Percentiles rank a stretch among this genome's conserved stretches.
phyloP scores from a whole-genome alignment of 2,329 filamentous ascomycete genomes.

The Colletotrichum chrysophilum region DNA sequence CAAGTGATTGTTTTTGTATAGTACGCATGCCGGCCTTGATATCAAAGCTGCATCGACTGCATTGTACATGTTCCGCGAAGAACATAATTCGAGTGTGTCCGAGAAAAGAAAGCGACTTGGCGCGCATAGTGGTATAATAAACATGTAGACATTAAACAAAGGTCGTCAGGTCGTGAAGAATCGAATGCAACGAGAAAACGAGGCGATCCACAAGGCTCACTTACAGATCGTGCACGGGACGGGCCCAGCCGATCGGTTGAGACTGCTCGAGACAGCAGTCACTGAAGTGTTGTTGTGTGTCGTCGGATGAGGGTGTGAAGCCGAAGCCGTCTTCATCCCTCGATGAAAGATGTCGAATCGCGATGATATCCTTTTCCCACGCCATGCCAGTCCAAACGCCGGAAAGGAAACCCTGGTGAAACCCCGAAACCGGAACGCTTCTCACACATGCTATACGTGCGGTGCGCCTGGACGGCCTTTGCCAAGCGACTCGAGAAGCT shows the following conservation, averaged over 20 bases:
- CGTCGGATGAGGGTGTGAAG: background rate
- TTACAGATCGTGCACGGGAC: background rate
- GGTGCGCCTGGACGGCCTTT: conserved; percentile 54
- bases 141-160: conserved; percentile 26
- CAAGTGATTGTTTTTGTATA: conserved; percentile 3
- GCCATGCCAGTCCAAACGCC: conserved; percentile 41
- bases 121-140: conserved; percentile 22
- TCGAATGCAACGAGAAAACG: conserved; percentile 19
- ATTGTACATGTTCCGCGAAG: background rate
- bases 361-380: conserved; percentile 15
- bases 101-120: conserved; percentile 22
- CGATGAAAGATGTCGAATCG: conserved; percentile 5
- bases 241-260: background rate
- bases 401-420: conserved; percentile 24
- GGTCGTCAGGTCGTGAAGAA: conserved; percentile 27
- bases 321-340: background rate
- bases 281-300: background rate
- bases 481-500: conserved; percentile 61
- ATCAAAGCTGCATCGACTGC: background rate
- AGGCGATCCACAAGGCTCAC: background rate
- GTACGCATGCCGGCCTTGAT: background rate
- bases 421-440: conserved; percentile 7
- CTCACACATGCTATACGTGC: conserved; percentile 45
- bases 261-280: background rate
- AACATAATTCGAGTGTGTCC: conserved; percentile 13